A percentile compares a stretch with the other conserved stretches of the same genome.
phyloP scores from a whole-genome alignment of 129 eudicot species.

The Escallonia rubra region DNA sequence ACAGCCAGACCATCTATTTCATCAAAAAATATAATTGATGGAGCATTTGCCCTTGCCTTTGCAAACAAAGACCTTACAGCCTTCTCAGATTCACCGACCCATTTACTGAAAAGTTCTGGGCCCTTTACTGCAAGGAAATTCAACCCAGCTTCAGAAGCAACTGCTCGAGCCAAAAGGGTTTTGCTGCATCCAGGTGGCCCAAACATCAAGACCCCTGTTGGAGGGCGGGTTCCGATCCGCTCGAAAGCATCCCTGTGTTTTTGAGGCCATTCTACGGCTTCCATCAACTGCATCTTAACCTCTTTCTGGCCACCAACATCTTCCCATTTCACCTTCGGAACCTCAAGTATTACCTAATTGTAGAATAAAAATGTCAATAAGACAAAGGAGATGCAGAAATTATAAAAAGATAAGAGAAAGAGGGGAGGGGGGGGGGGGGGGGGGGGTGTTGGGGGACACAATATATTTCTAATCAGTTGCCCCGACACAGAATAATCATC shows the following conservation, averaged over 20 bases:
- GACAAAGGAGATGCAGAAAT: too few species aligned
- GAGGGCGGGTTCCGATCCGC: constrained; percentile 85
- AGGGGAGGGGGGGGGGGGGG: too few species aligned
- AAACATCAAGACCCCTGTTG: constrained; percentile 77
- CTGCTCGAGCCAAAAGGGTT: constrained; percentile 95
- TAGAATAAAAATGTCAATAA: constrained; percentile 10
- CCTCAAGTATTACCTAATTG: constrained; percentile 77
- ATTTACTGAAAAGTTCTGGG: constrained; percentile 94
- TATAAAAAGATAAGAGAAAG: too few species aligned
- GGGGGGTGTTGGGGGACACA: not conserved
- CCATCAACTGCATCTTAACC: constrained; percentile 80
- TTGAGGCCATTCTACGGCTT: constrained; percentile 98
- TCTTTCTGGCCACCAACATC: constrained; percentile 95
- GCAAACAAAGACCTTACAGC: constrained; percentile 86
- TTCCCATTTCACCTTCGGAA: constrained; percentile 88
- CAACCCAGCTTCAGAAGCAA: constrained; percentile 82
- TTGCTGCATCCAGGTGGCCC: constrained; percentile 99
- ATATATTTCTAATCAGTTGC: not conserved
- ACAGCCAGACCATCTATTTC: constrained; percentile 88
- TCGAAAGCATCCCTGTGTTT: constrained; percentile 79
- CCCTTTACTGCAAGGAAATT: constrained; percentile 96
- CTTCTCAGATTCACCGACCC: constrained; percentile 99
- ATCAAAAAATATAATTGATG: constrained; percentile 92
- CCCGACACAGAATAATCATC: not conserved
- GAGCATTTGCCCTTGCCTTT: constrained; percentile 91